Evolutionary conservation across 2,329 filamentous ascomycete species (phyloP), one percentile per base, ranked within the genome.

Genomic region (Beauveria caledonica): DNA sequence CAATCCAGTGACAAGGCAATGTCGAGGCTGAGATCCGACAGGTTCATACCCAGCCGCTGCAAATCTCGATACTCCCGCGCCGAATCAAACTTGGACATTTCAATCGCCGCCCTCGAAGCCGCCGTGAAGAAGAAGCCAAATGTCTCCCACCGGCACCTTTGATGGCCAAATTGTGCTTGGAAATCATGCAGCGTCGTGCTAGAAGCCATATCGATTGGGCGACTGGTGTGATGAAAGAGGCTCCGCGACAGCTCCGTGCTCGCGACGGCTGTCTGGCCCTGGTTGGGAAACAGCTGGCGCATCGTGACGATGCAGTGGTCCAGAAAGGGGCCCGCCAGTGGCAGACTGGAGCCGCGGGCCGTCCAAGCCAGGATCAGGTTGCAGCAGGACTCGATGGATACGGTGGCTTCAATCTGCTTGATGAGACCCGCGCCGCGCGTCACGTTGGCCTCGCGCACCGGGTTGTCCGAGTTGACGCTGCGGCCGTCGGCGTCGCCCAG

Each of bases 1-100:
- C 65, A 68, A 50, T 71, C 69, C 1, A 70, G 57, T 1, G 65
- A 64, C 2, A 70, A 53, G n/a, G 61, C 64, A 9, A 65, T 62
- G 5, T 71, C 66, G 9, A 71, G 59, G 39, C 64, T 67, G 1
- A 45, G 48, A 54, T 69, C 68, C n/a, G 62, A 62, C 11, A 62
- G 60, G 29, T 65, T 60, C 60, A 66, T 65, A 8, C 63, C 57
- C 19, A 65, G 55, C n/a, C 56, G 62, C 33, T 59, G 60, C 5
- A 69, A 29, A 5, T 64, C 42, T 2, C 58, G 62, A 11, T 60
- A 61, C 7, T 65, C 48, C 45, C 62, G 40, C 15, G 64, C 63
- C 15, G 64, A 62, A 33, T 62, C 52, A 51, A 62, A 64, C 27
- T 61, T 58, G 36, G 62, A 45, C 25, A 63, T 40, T 48, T 67